Percentiles rank a stretch among this genome's conserved stretches.
Conservation (phyloP, 2,329 filamentous ascomycete genomes). For the Macrophomina phaseolina region DNA sequence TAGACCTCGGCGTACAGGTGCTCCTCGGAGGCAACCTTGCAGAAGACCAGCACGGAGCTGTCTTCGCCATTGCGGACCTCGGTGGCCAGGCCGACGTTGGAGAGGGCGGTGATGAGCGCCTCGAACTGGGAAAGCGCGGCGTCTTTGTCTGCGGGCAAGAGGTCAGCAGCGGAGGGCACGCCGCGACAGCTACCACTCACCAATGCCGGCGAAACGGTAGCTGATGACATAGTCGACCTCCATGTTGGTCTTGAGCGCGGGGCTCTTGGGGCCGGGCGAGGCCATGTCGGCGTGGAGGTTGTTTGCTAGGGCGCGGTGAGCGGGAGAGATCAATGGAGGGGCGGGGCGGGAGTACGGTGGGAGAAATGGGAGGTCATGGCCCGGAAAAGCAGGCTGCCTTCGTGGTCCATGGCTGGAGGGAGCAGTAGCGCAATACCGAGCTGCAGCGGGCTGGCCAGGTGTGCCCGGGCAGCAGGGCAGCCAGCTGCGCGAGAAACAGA, state of each 20-base stretch:
- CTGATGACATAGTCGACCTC: conserved; percentile 88
- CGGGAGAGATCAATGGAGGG: background rate
- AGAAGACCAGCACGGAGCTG: conserved; percentile 79
- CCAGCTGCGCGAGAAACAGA: background rate
- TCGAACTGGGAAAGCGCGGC: conserved; percentile 78
- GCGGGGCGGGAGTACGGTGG: conserved; percentile 18
- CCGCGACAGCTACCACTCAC: conserved; percentile 48
- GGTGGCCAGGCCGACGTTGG: conserved; percentile 79
- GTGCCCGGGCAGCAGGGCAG: background rate
- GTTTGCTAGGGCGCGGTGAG: conserved; percentile 24
- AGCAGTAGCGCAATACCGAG: background rate
- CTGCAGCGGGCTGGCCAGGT: background rate
- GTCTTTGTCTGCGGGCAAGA: conserved; percentile 60
- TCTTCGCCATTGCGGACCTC: conserved; percentile 84
- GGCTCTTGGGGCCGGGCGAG: conserved; percentile 37
- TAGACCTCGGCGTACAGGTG: conserved; percentile 83
- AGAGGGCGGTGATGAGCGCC: conserved; percentile 76
- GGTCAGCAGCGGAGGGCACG: conserved; percentile 30
- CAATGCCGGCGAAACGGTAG: conserved; percentile 73
- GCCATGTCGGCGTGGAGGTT: conserved; percentile 26
- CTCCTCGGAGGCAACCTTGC: conserved; percentile 76
- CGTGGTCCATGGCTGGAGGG: conserved; percentile 16
- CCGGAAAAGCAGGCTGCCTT: conserved; percentile 24
- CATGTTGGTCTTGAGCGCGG: conserved; percentile 59
- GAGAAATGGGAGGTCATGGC: conserved; percentile 23